These are phyloP conservation scores for Trypanosoma vivax DNA, from an alignment of 208 protist species.

Conservation along the genomic window DNA sequence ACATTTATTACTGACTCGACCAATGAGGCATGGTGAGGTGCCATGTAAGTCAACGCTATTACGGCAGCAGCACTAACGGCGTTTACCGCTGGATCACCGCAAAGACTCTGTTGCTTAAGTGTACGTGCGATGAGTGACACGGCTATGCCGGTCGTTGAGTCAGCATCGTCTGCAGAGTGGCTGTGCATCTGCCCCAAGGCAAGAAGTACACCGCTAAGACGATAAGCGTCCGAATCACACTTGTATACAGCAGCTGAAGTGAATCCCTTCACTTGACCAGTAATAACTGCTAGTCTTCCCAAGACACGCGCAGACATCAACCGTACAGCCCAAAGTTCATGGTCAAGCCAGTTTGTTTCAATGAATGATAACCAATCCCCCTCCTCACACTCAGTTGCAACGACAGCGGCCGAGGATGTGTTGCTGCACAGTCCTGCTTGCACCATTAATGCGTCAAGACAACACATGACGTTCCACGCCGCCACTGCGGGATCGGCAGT, in stretches of 20 bases:
- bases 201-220: constrained; percentile 26
- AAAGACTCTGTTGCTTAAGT: constrained; percentile 23
- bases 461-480: constrained; percentile 19
- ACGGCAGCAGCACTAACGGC: constrained; percentile 19
- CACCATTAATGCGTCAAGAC: constrained; percentile 5
- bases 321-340: constrained; percentile 19
- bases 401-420: neutral
- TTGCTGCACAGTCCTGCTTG: neutral
- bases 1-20: constrained; percentile 14
- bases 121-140: constrained; percentile 43
- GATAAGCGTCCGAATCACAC: constrained; percentile 5
- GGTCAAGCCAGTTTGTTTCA: constrained; percentile 15
- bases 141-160: constrained; percentile 24
- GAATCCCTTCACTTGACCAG: constrained; percentile 11
- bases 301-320: constrained; percentile 14
- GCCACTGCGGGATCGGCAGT: neutral
- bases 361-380: constrained; percentile 13
- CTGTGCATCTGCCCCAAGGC: constrained; percentile 24
- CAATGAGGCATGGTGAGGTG: constrained; percentile 2
- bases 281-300: constrained; percentile 19
- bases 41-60: constrained; percentile 20
- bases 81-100: constrained; percentile 12
- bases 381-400: neutral
- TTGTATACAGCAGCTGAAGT: constrained; percentile 17
- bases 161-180: neutral